These are phyloP conservation scores for Penicillium rolfsii DNA, from an alignment of 2,329 filamentous ascomycete species.

Conservation along the genomic window DNA sequence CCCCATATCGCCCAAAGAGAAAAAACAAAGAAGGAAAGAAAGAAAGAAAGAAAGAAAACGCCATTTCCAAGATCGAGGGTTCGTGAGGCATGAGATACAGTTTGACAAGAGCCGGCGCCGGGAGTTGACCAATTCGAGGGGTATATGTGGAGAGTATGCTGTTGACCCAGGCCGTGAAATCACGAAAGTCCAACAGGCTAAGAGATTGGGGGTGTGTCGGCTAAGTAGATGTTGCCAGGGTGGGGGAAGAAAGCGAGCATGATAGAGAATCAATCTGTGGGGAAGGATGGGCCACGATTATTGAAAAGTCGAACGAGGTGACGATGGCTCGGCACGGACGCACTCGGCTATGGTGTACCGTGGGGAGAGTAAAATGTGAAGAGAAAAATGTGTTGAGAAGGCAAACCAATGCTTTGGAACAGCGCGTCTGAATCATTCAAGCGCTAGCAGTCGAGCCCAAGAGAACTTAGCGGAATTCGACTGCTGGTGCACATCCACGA, in stretches of 20 bases:
- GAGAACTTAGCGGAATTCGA: conserved; percentile 77
- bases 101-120: conserved; percentile 17
- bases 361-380: conserved; percentile 2
- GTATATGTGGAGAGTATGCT: conserved; percentile 15
- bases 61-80: conserved; percentile 27
- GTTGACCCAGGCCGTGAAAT: not conserved
- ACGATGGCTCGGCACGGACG: conserved; percentile 4
- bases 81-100: conserved; percentile 34
- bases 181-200: not conserved
- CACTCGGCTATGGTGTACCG: not conserved
- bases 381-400: not conserved
- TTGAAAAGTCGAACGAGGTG: not conserved
- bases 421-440: conserved; percentile 4
- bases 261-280: not conserved
- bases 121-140: conserved; percentile 11
- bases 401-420: conserved; percentile 4
- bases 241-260: not conserved
- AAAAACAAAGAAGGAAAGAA: conserved; percentile 8
- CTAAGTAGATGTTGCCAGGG: not conserved
- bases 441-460: conserved; percentile 22
- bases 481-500: conserved; percentile 77
- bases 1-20: conserved; percentile 18
- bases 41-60: conserved; percentile 22
- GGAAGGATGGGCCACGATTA: not conserved
- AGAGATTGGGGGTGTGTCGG: not conserved